Percentiles rank a stretch among this genome's conserved stretches.
Conservation (phyloP, 768 basidiomycete genomes). For the Pleurotus eryngii region DNA sequence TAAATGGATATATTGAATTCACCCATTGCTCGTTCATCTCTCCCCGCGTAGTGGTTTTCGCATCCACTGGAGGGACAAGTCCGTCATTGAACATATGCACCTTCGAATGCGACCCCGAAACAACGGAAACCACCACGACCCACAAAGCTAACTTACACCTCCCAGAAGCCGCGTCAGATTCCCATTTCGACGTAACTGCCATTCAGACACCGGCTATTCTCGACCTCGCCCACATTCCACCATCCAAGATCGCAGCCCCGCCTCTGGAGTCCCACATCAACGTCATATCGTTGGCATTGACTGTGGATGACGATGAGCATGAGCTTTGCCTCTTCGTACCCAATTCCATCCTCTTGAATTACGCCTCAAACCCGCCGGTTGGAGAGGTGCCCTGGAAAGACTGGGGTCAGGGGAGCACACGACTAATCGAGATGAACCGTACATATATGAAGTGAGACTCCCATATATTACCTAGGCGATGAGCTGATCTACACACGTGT, state of each 20-base stretch:
- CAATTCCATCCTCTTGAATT: slow-evolving; percentile 10
- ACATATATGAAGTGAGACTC: slow-evolving; percentile 13
- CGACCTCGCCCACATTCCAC: slow-evolving; percentile 15
- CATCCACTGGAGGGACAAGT: slow-evolving; percentile 19
- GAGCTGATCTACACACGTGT: not conserved
- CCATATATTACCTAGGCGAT: not conserved
- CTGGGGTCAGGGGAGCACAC: slow-evolving; percentile 16
- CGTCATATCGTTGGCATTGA: slow-evolving; percentile 3
- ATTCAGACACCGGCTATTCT: slow-evolving; percentile 33
- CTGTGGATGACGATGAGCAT: not conserved
- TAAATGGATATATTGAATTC: slow-evolving; percentile 17
- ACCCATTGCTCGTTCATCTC: slow-evolving; percentile 49
- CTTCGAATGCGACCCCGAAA: slow-evolving; percentile 21
- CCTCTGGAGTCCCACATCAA: slow-evolving; percentile 9
- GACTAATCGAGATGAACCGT: slow-evolving; percentile 5
- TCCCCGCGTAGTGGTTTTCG: slow-evolving; percentile 39
- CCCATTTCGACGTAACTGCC: slow-evolving; percentile 14
- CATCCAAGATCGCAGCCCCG: slow-evolving; percentile 21
- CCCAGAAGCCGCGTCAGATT: slow-evolving; percentile 10
- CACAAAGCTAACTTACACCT: slow-evolving; percentile 14
- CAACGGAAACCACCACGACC: not conserved
- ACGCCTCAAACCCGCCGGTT: not conserved
- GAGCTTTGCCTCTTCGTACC: slow-evolving; percentile 12
- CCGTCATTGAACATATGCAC: slow-evolving; percentile 44
- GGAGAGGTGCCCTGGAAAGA: slow-evolving; percentile 8